A percentile compares a stretch with the other conserved stretches of the same genome.
These are phyloP conservation scores for Prunus mira DNA, from an alignment of 306 rosid genomes.

Conservation along the genomic window DNA sequence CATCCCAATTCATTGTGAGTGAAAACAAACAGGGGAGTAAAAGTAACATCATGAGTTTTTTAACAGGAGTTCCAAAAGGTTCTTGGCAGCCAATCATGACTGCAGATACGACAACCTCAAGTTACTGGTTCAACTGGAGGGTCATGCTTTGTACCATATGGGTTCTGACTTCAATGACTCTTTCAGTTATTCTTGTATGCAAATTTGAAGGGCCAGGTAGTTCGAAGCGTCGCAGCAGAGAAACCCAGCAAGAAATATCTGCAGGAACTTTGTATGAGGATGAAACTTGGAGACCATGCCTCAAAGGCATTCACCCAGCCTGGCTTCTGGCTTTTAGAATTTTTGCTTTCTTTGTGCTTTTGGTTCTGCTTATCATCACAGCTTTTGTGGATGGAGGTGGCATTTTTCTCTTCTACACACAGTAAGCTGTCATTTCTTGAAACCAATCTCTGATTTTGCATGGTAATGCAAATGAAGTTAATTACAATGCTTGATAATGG, in stretches of 20 bases:
- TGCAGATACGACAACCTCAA: conserved; percentile 58
- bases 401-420: conserved; percentile 79
- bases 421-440: conserved; percentile 48
- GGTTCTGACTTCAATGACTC: conserved; percentile 47
- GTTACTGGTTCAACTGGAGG: conserved; percentile 95
- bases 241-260: conserved; percentile 32
- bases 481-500: background rate
- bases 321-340: conserved; percentile 84
- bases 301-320: conserved; percentile 83
- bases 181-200: conserved; percentile 47
- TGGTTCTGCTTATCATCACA: conserved; percentile 65
- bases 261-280: conserved; percentile 64
- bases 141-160: conserved; percentile 63
- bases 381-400: conserved; percentile 61
- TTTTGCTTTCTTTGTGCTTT: conserved; percentile 71
- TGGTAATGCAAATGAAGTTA: too few species aligned
- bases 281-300: conserved; percentile 93
- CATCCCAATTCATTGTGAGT: conserved; percentile 14
- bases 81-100: conserved; percentile 82
- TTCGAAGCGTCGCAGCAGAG: conserved; percentile 24
- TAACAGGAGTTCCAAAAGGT: conserved; percentile 53
- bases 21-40: conserved; percentile 8
- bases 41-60: conserved; percentile 53
- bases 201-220: conserved; percentile 49
- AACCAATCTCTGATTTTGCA: background rate